Conservation (phyloP, 2,329 filamentous ascomycete genomes). For the Triangularia setosa region DNA sequence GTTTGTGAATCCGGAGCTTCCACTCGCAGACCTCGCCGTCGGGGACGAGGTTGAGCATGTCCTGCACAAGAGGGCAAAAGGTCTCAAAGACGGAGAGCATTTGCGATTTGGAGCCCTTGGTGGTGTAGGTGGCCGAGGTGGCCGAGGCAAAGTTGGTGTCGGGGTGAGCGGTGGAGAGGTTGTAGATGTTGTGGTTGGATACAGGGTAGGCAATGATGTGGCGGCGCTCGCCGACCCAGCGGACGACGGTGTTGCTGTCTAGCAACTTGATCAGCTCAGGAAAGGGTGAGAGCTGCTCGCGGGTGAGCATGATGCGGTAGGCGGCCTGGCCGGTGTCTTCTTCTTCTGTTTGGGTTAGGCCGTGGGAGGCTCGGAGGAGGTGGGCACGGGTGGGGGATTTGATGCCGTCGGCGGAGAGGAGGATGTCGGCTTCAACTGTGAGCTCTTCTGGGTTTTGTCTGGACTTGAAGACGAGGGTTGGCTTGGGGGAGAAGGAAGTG, state of each 20-base stretch:
- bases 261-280: constrained; percentile 65
- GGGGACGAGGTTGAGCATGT: constrained; percentile 57
- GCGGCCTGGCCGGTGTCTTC: constrained; percentile 71
- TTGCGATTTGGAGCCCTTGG: constrained; percentile 54
- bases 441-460: constrained; percentile 52
- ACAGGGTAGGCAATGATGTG: constrained; percentile 80
- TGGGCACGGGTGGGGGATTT: constrained; percentile 48
- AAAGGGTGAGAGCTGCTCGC: constrained; percentile 62
- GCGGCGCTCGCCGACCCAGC: constrained; percentile 71
- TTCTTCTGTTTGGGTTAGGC: constrained; percentile 51
- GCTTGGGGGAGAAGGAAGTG: constrained; percentile 54
- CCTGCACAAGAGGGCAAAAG: constrained; percentile 56
- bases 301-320: constrained; percentile 72
- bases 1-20: constrained; percentile 56
- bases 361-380: constrained; percentile 46
- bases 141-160: constrained; percentile 58
- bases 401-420: constrained; percentile 54
- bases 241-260: constrained; percentile 62
- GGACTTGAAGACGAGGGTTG: constrained; percentile 57
- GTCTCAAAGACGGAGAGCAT: constrained; percentile 60
- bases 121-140: constrained; percentile 58
- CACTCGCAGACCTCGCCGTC: constrained; percentile 63
- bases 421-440: constrained; percentile 49
- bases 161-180: constrained; percentile 59
- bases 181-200: constrained; percentile 61